phyloP scores from a whole-genome alignment of 2,329 filamentous ascomycete species.

The Moelleriella libera region DNA sequence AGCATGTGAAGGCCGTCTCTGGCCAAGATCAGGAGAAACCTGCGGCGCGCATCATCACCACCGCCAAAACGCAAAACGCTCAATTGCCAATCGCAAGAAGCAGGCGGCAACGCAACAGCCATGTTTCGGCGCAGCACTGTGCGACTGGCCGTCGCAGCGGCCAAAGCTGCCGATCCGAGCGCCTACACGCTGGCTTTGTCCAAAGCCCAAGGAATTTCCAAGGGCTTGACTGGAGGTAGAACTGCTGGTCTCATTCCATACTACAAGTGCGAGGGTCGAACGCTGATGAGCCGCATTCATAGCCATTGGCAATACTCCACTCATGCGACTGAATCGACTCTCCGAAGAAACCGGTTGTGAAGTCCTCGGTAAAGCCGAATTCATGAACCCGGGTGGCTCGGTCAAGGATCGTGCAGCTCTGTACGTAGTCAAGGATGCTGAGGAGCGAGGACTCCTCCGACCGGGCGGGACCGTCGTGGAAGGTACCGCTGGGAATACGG shows the following conservation, averaged over 20 bases:
- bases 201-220: constrained; percentile 63
- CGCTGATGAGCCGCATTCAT: not conserved
- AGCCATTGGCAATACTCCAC: constrained; percentile 96
- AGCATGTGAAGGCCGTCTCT: too few relatives aligned
- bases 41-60: too few relatives aligned
- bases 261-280: too few relatives aligned
- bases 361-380: constrained; percentile 91
- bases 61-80: too few relatives aligned
- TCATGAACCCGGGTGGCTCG: constrained; percentile 93
- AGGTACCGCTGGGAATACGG: constrained; percentile 94
- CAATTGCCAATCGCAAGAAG: constrained; percentile 1
- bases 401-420: constrained; percentile 94
- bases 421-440: constrained; percentile 86
- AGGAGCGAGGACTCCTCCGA: constrained; percentile 68
- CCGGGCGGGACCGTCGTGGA: constrained; percentile 91
- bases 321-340: constrained; percentile 78
- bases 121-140: constrained; percentile 62
- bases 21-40: too few relatives aligned
- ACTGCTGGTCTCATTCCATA: too few relatives aligned
- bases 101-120: not conserved
- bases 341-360: constrained; percentile 89
- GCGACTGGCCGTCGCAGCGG: constrained; percentile 46
- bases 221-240: constrained; percentile 69
- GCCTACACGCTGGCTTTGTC: constrained; percentile 59
- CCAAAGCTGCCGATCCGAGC: constrained; percentile 29